phyloP scores from a whole-genome alignment of 805 yeast species.

The Schwanniomyces vanrijiae region DNA sequence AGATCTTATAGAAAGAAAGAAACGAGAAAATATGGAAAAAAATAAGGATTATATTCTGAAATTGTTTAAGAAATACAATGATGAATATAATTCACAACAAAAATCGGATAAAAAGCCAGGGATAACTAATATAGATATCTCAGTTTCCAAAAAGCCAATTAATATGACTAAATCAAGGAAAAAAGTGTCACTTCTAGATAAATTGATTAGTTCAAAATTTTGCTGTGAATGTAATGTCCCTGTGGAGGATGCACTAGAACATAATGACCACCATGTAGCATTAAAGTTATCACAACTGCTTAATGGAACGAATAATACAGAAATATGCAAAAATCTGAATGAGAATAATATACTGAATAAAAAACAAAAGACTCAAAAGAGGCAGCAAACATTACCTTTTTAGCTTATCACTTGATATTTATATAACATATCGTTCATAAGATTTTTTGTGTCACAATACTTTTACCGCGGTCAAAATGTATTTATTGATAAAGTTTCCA shows the following conservation, averaged over 20 bases:
- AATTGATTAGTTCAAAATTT: conserved; percentile 15
- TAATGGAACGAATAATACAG: conserved; percentile 1
- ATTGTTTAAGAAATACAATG: conserved; percentile 16
- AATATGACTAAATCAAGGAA: background rate
- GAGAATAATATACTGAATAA: background rate
- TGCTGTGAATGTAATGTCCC: conserved; percentile 27
- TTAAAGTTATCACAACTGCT: conserved; percentile 43
- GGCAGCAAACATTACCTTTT: conserved; percentile 9
- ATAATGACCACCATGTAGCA: conserved; percentile 56
- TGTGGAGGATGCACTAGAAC: conserved; percentile 43
- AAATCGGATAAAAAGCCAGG: background rate
- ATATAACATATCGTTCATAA: background rate
- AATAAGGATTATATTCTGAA: conserved; percentile 18
- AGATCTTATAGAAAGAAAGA: background rate
- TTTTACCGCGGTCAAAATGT: background rate
- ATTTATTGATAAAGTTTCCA: background rate
- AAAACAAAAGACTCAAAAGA: background rate
- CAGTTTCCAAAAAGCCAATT: background rate
- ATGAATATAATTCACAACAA: background rate
- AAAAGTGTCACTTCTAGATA: conserved; percentile 1
- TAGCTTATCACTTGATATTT: background rate
- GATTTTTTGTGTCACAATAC: background rate
- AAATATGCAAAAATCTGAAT: background rate
- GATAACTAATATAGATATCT: background rate
- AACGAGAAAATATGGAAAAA: conserved; percentile 7